Conservation (phyloP, 2,329 filamentous ascomycete genomes). For the Pseudopithomyces maydicus region DNA sequence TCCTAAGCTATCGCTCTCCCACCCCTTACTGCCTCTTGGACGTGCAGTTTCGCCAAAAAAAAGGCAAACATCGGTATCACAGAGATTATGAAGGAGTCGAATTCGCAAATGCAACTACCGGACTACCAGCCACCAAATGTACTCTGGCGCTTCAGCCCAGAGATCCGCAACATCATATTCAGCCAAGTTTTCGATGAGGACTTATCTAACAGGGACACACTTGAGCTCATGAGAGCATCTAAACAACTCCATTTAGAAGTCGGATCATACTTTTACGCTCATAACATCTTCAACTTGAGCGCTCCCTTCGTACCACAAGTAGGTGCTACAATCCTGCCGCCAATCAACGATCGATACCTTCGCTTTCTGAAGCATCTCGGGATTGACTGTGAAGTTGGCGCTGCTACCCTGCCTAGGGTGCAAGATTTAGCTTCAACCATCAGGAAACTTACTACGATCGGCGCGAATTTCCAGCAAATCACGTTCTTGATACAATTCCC, state of each 20-base stretch:
- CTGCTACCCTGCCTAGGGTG: constrained; percentile 3
- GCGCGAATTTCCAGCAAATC: constrained; percentile 17
- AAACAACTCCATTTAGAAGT: constrained; percentile 22
- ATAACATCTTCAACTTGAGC: constrained; percentile 15
- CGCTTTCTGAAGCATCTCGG: constrained; percentile 19
- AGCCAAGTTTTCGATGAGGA: constrained; percentile 9
- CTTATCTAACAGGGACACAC: not conserved
- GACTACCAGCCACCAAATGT: not conserved
- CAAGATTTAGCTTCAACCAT: constrained; percentile 15
- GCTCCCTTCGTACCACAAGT: not conserved
- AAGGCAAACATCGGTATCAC: no score
- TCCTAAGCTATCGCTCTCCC: no score
- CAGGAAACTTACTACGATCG: constrained; percentile 12
- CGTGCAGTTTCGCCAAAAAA: no score
- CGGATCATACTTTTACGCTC: constrained; percentile 28
- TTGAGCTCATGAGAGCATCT: constrained; percentile 21
- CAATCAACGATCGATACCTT: constrained; percentile 23
- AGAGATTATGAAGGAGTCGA: no score
- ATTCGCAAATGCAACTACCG: not conserved
- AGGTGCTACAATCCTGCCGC: constrained; percentile 19
- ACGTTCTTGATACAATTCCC: constrained; percentile 10
- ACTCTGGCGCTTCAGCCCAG: constrained; percentile 4
- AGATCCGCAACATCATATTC: constrained; percentile 28
- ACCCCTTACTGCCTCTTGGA: no score
- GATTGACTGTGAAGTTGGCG: constrained; percentile 10